phyloP scores from a whole-genome alignment of 768 basidiomycete genomes.

The Pleurotus tuoliensis region DNA sequence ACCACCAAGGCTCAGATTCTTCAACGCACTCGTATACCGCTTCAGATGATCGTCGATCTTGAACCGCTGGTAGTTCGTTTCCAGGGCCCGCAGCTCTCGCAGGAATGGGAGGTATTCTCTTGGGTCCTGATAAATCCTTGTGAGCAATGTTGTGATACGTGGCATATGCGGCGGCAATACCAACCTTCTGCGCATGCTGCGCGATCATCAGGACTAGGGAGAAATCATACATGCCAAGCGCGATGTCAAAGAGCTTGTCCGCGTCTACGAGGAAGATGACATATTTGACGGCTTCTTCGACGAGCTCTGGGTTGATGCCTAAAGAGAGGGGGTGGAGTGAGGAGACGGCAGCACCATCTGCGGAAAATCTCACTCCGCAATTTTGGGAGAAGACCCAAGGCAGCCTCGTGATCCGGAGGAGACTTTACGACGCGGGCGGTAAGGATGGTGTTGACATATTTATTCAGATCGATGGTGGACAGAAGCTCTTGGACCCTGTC shows the following conservation, averaged over 20 bases:
- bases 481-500: conserved; percentile 72
- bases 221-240: conserved; percentile 99
- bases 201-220: conserved; percentile 93
- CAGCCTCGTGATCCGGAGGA: conserved; percentile 89
- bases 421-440: conserved; percentile 91
- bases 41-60: conserved; percentile 91
- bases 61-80: conserved; percentile 81
- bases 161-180: background rate
- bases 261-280: conserved; percentile 97
- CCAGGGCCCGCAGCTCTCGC: conserved; percentile 77
- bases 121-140: conserved; percentile 67
- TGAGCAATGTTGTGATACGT: background rate
- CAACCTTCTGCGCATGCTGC: conserved; percentile 93
- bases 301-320: conserved; percentile 64
- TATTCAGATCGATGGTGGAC: conserved; percentile 64
- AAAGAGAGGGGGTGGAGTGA: conserved; percentile 1
- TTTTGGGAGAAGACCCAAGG: conserved; percentile 66
- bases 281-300: conserved; percentile 97
- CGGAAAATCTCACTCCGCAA: conserved; percentile 57
- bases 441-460: conserved; percentile 87
- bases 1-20: conserved; percentile 75
- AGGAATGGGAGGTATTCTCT: conserved; percentile 97
- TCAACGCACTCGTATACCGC: conserved; percentile 69
- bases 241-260: conserved; percentile 86
- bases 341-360: background rate